Evolutionary conservation across 2,329 filamentous ascomycete species (phyloP), one percentile per base, ranked within the genome.

Genomic region (Raffaelea albimanens): DNA sequence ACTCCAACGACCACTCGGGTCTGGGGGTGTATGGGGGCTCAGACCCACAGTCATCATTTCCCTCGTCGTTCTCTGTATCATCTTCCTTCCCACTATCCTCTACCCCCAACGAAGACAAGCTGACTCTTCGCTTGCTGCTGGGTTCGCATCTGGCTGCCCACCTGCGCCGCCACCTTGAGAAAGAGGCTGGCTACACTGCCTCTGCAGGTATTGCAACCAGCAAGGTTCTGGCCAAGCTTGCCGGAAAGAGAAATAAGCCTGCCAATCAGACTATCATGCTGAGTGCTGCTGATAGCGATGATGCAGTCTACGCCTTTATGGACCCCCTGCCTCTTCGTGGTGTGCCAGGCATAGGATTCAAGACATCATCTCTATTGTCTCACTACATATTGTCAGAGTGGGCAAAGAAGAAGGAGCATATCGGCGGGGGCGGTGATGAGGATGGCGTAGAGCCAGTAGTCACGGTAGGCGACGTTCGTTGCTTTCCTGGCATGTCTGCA

Each of bases 191-290:
- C 2, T 95, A 91, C 64, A 95, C 89, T 0, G 85, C 85, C 23
- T 91, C 90, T 1, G 89, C 87, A 39, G 91, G 91, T 4, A 80
- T 97, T 20, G 84, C 89, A 2, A 94, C 87, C 1, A 91, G 84
- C 58, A 97, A 97, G 63, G 65, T 91, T 5, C 71, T 95, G 11
- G 81, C 86, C 50, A 97, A 97, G 63, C 73, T 97, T 14, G 86
- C 82, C 10, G 91, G 91, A 13, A 85, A 80, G 61, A 70, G 83
- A 50, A 80, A 96, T 61, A 97, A 97, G 66, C 91, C 91, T 1
- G 82, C 83, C 50, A 84, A 80, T 51, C 93, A 97, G 63, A 97
- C 91, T 0, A 88, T 86, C 0, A 68, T 97, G 8, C 65, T 95
- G 22, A 42, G 43, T n/a, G 25, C 21, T 40, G 41, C 7, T 5